Evolutionary conservation across 2,329 filamentous ascomycete species (phyloP), one percentile per base, ranked within the genome.

Genomic region (Ophiostoma montium): DNA sequence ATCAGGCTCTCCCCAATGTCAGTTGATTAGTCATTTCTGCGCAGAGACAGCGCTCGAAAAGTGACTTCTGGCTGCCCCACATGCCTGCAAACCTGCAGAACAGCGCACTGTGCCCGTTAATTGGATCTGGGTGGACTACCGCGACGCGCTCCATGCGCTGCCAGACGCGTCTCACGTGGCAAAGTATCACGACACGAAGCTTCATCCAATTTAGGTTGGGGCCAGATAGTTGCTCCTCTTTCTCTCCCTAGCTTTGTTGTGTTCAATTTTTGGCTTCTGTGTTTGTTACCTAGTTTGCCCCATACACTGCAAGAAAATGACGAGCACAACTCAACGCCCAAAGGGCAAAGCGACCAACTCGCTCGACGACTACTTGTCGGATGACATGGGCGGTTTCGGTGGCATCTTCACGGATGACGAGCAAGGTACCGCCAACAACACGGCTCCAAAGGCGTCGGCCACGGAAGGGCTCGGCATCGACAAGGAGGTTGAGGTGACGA

Each of bases 401-500:
- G 39, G 61, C 39, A 69, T 73, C 47, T 73, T 76, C 52, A 39
- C 48, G n/a, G 54, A 54, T 19, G 50, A 52, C 2, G 49, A 49
- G 18, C 21, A 31, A 1, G n/a, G 16, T 15, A 23, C 8, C 43
- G 27, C 11, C 11, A 11, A 38, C 65, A 12, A 56, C 61, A 30
- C 59, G 61, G 61, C 61, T 52, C 72, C 70, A 53, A 74, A 75
- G 56, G 70, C 68, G 39, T 72, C 72, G 50, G 68, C 67, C 21
- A 62, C 65, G 1, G 67, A 72, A 27, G 71, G 71, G 1, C 67
- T 94, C 2, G 88, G 89, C 42, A 79, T 95, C 50, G 89, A 96
- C 55, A 80, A 94, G 60, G 86, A 94, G 58, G 76, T 98, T 48
- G 82, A 86, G 49, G 74, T 95, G 5, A 77, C 76, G 36, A 95